A percentile compares a stretch with the other conserved stretches of the same genome.
phyloP scores from a whole-genome alignment of 2,329 filamentous ascomycete genomes.

The Drechslerella stenobrocha region DNA sequence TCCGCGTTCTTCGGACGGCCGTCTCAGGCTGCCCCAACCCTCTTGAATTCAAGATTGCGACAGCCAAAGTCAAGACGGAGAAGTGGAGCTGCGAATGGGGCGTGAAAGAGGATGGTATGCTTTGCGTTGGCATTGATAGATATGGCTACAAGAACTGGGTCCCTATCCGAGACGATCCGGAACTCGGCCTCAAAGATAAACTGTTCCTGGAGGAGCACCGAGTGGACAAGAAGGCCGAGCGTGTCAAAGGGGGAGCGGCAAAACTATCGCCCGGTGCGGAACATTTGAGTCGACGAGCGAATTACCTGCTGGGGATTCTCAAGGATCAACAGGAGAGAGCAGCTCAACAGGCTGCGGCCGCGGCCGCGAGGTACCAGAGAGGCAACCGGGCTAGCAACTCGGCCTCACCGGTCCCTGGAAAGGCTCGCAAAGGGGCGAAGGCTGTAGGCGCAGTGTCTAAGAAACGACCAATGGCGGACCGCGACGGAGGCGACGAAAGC shows the following conservation, averaged over 20 bases:
- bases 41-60: slow-evolving; percentile 79
- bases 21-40: slow-evolving; percentile 67
- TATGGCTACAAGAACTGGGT: slow-evolving; percentile 97
- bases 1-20: slow-evolving; percentile 78
- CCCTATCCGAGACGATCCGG: slow-evolving; percentile 86
- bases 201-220: slow-evolving; percentile 96
- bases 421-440: slow-evolving; percentile 36
- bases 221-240: slow-evolving; percentile 96
- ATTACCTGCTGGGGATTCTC: slow-evolving; percentile 92
- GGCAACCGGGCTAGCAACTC: slow-evolving; percentile 46
- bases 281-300: slow-evolving; percentile 88
- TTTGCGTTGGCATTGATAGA: slow-evolving; percentile 86
- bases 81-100: slow-evolving; percentile 88
- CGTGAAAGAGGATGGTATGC: slow-evolving; percentile 92
- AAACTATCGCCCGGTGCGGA: slow-evolving; percentile 75
- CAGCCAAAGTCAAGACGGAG: slow-evolving; percentile 80
- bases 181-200: slow-evolving; percentile 83
- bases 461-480: slow-evolving; percentile 43
- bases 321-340: slow-evolving; percentile 81
- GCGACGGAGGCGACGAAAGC: slow-evolving; percentile 43
- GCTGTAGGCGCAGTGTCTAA: slow-evolving; percentile 40
- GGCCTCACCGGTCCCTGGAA: slow-evolving; percentile 41
- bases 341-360: slow-evolving; percentile 68
- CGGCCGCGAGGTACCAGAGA: slow-evolving; percentile 42
- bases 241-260: slow-evolving; percentile 67